A percentile compares a stretch with the other conserved stretches of the same genome.
These are phyloP conservation scores for Fusarium sp. DNA, from an alignment of 2,329 filamentous ascomycete species.

Conservation along the genomic window DNA sequence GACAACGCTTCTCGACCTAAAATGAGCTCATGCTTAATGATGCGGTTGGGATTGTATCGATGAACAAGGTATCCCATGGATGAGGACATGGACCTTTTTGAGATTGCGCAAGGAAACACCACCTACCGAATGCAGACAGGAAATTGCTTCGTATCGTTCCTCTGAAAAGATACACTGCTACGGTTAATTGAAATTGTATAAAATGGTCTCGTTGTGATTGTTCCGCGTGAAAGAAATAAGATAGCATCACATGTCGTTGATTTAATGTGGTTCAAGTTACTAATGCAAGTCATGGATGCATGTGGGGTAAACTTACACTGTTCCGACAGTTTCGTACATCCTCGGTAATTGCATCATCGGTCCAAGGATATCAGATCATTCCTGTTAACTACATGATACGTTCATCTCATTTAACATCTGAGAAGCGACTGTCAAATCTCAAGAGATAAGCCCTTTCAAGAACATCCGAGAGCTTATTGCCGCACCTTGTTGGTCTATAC, in stretches of 20 bases:
- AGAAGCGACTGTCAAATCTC: not conserved
- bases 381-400: not conserved
- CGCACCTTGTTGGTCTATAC: not conserved
- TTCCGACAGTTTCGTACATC: slow-evolving; percentile 9
- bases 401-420: not conserved
- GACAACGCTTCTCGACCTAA: too few species aligned
- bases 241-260: slow-evolving; percentile 23
- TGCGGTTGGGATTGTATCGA: not conserved
- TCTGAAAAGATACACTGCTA: not conserved
- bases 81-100: not conserved
- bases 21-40: not conserved
- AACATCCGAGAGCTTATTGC: not conserved
- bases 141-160: slow-evolving; percentile 2
- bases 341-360: slow-evolving; percentile 43
- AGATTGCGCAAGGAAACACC: not conserved
- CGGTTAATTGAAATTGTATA: slow-evolving; percentile 3
- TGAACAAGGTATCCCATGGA: not conserved
- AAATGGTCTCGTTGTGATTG: not conserved
- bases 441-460: not conserved
- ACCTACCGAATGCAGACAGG: slow-evolving; percentile 8
- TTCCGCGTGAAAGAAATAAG: not conserved
- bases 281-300: not conserved
- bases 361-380: slow-evolving; percentile 32
- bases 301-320: slow-evolving; percentile 4
- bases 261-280: slow-evolving; percentile 12